phyloP scores from a whole-genome alignment of 225 moss, liverwort and hornwort genomes.

The Bryoerythrophyllum caledonicum region DNA sequence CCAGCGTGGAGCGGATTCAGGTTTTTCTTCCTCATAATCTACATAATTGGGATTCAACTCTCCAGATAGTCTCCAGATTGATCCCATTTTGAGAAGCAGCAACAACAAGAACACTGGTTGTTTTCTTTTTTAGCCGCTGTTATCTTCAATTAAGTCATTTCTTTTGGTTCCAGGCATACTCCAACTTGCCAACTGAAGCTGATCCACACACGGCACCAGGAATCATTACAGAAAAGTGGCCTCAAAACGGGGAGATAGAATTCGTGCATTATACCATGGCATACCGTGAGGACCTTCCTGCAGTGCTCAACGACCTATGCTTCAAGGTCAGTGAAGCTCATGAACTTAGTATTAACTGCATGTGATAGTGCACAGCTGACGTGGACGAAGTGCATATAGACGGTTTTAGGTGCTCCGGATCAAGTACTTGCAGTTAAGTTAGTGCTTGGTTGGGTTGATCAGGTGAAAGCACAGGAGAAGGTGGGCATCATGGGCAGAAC shows the following conservation, averaged over 20 bases:
- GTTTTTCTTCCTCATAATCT: conserved; percentile 8
- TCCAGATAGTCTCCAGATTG: background rate
- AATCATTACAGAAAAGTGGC: conserved; percentile 78
- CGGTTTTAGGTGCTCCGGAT: background rate
- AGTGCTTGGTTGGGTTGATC: background rate
- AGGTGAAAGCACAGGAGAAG: conserved; percentile 76
- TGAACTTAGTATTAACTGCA: background rate
- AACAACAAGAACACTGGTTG: background rate
- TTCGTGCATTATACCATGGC: conserved; percentile 88
- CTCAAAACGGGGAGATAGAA: conserved; percentile 75
- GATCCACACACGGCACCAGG: conserved; percentile 75
- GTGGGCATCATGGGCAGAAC: conserved; percentile 94
- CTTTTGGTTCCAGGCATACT: conserved; percentile 49
- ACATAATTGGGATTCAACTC: background rate
- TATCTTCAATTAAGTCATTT: background rate
- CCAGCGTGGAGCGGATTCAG: conserved; percentile 94
- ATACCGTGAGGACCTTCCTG: conserved; percentile 81
- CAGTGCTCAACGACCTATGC: conserved; percentile 78
- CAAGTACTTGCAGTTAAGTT: background rate
- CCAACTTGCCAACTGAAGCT: conserved; percentile 70
- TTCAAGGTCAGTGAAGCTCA: conserved; percentile 59
- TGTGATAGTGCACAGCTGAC: background rate
- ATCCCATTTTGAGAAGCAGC: background rate
- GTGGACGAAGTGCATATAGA: no score
- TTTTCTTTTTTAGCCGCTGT: background rate